Evolutionary conservation across 2,329 filamentous ascomycete genomes (phyloP).

Genomic region (Neurospora crassa): DNA sequence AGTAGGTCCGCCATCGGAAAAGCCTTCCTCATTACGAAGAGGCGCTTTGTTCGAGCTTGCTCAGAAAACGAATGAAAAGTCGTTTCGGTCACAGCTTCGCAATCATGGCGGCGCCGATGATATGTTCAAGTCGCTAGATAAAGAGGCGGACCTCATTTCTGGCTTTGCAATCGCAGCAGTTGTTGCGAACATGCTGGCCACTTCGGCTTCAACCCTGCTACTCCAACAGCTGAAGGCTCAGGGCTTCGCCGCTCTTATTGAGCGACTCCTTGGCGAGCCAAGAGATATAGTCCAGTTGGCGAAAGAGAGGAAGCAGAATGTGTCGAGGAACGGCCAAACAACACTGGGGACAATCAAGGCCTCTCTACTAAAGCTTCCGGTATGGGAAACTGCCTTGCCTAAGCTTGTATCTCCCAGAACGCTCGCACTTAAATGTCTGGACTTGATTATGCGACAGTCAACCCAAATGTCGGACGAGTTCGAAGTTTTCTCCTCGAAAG

Average conservation of each 20-base stretch:
- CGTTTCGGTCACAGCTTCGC: slow-evolving; percentile 60
- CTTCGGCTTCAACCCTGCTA: slow-evolving; percentile 50
- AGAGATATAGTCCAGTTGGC: slow-evolving; percentile 51
- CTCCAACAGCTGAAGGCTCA: slow-evolving; percentile 47
- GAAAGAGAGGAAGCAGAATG: slow-evolving; percentile 55
- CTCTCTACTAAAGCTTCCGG: slow-evolving; percentile 38
- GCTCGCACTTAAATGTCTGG: slow-evolving; percentile 54
- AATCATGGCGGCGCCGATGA: slow-evolving; percentile 63
- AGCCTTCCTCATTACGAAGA: slow-evolving; percentile 42
- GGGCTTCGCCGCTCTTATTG: slow-evolving; percentile 44
- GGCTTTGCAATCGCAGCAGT: slow-evolving; percentile 56
- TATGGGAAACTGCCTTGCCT: slow-evolving; percentile 48
- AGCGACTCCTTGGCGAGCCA: slow-evolving; percentile 40
- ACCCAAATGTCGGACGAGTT: slow-evolving; percentile 36
- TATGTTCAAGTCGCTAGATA: slow-evolving; percentile 52
- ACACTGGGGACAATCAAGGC: slow-evolving; percentile 46
- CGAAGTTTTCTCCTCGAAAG: slow-evolving; percentile 37
- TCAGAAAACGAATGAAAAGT: slow-evolving; percentile 49
- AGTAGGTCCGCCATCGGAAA: slow-evolving; percentile 40
- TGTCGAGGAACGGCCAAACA: slow-evolving; percentile 55
- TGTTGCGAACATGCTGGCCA: slow-evolving; percentile 52
- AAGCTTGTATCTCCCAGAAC: slow-evolving; percentile 43
- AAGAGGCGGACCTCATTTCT: slow-evolving; percentile 49
- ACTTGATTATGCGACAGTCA: slow-evolving; percentile 44
- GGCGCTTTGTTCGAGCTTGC: slow-evolving; percentile 51